Conservation (phyloP, 2,329 filamentous ascomycete genomes). For the Diaporthe aspalathi region DNA sequence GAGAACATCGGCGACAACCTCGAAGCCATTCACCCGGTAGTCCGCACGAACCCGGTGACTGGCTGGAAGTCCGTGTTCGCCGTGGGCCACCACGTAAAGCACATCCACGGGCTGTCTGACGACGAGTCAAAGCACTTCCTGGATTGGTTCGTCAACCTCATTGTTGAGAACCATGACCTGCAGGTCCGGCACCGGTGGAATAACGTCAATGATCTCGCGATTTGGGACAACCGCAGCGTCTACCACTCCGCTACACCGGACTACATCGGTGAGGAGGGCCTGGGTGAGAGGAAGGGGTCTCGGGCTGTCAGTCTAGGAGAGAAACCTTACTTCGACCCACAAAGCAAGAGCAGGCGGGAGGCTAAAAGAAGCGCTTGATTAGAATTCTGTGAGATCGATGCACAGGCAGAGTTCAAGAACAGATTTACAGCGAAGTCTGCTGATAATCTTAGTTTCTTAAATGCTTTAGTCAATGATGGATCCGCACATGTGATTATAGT, state of each 20-base stretch:
- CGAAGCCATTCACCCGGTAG: conserved; percentile 64
- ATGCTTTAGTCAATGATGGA: not conserved
- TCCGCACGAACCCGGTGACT: conserved; percentile 69
- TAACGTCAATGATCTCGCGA: conserved; percentile 60
- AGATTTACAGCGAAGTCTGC: not conserved
- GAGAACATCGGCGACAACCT: conserved; percentile 62
- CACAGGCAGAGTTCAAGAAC: not conserved
- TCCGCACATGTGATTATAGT: too few relatives aligned
- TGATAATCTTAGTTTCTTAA: not conserved
- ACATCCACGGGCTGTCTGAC: conserved; percentile 62
- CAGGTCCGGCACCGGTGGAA: conserved; percentile 62
- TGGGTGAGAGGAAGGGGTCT: conserved; percentile 61
- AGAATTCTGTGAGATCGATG: not conserved
- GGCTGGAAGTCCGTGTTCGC: conserved; percentile 68
- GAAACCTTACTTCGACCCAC: conserved; percentile 63
- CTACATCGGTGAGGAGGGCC: conserved; percentile 55
- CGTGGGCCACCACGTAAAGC: conserved; percentile 61
- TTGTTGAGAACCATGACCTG: conserved; percentile 60
- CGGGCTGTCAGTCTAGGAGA: conserved; percentile 66
- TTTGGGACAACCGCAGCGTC: conserved; percentile 69
- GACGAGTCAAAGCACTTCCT: conserved; percentile 59
- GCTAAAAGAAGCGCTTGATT: not conserved
- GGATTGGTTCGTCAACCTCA: conserved; percentile 59
- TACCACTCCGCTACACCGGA: conserved; percentile 67
- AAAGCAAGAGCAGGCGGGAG: conserved; percentile 45